Evolutionary conservation across 441 rosid genomes (phyloP), one percentile per base, ranked within the genome.

Genomic region (Gossypium armourianum): DNA sequence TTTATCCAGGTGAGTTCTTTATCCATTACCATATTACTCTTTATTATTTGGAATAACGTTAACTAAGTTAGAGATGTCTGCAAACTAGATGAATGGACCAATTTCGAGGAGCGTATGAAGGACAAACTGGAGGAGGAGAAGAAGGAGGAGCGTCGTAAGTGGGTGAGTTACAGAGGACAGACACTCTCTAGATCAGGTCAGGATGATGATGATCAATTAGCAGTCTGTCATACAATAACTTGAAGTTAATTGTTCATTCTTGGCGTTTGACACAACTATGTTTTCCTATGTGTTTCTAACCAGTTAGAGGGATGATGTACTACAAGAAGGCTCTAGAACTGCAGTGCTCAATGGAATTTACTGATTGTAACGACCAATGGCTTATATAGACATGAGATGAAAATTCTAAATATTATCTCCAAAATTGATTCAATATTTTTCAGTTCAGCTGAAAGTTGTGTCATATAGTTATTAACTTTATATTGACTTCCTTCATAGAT

Each of bases 301-400:
- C 83, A 94, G 98, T 92, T 78, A 80, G 97, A 80, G 99, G 99
- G 70, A 92, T 94, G 96, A 92, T 94, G 99, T 92, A 94, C 85
- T 90, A 94, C 72, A 86, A 75, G 81, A 72, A 77, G 54, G 97
- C 97, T 73, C 73, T 94, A 55, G 96, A 89, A 80, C 84, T 90
- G 76, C 99, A 94, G 69, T 89, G 88, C 80, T 78, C 68, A 68
- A 89, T 88, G 74, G 97, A 94, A 74, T 80, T 68, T 57, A 76
- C 85, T 29, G 90, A 79, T 65, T 88, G 90, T 24, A 43, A 70
- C 24, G 94, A 92, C 89, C 20, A 74, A 87, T 64, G 15, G 77
- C 68, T 69, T 59, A 64, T 74, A 57, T 63, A 47, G 53, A 74
- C 55, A 47, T 45, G n/a, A n/a, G 52, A 26, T 23, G 62, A 20